Base-by-base conservation (phyloP, 306 rosid genomes). In the Echinosophora koreensis region DNA sequence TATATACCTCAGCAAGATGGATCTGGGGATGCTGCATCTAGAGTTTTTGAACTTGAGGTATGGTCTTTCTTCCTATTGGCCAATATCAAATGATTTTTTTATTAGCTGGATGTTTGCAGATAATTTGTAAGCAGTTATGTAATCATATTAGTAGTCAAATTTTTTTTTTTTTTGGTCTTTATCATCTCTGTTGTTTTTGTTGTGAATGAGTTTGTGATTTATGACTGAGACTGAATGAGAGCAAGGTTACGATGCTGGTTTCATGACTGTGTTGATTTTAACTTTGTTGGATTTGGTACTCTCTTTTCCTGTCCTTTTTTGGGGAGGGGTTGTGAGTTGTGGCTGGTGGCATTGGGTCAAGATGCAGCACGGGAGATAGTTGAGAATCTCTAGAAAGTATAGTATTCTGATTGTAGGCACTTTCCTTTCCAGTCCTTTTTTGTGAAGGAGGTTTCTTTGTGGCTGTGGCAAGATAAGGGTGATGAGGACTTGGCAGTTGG, bases 1-100 rank as follows among this genome's bases (percentile, higher is more conserved):
- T 91, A 86, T 85, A 80, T 93, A 67, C 99, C 99, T 15, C 99
- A 96, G 88, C 99, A 96, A 88, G 99, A 96, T 87, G 99, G 99
- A 80, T 94, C 98, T 67, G 96, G 94, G 79, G 99, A 91, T 87
- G 80, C 81, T 28, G 46, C 82, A 3, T 73, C 89, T 32, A 84
- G 80, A 58, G 67, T 63, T 80, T 91, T 93, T 81, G 91, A 96
- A 86, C 85, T 88, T 77, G 99, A 96, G 97, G 99, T 91, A 74
- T 64, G 63, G 38, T 59, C 39, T 75, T 60, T 42, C 34, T 37
- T 54, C 57, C 8, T 66, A 50, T 69, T 41, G 30, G 38, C 69
- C 65, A 34, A 66, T 12, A 61, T 35, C 34, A 42, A 62, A 17
- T 60, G 6, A 3, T 32, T 55, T 50, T 74, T 14, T 2, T 62